These are phyloP conservation scores for Beta vulgaris DNA, from an alignment of 148 eudicot species.

Conservation along the genomic window DNA sequence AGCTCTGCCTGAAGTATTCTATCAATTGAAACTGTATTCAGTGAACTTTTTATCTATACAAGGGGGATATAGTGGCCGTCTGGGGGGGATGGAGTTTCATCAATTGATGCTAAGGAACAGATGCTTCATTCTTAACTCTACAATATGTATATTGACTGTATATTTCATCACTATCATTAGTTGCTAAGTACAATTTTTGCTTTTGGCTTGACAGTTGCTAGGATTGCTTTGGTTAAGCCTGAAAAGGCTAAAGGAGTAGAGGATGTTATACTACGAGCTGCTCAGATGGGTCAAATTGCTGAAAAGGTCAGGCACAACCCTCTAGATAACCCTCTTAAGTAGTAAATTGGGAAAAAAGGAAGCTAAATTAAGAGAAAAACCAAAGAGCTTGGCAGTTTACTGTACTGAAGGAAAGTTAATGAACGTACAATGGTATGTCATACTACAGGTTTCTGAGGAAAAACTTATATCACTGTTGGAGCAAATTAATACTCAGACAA, in stretches of 20 bases:
- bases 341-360: neutral
- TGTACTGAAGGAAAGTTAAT: neutral
- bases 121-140: neutral
- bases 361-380: neutral
- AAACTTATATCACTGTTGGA: slow-evolving; percentile 84
- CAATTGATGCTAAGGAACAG: neutral
- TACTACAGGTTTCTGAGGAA: slow-evolving; percentile 84
- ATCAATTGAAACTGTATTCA: neutral
- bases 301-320: slow-evolving; percentile 58
- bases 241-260: slow-evolving; percentile 98
- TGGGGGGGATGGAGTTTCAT: neutral
- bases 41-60: neutral
- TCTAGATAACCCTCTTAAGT: neutral
- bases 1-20: neutral
- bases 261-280: slow-evolving; percentile 88
- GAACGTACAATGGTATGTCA: slow-evolving; percentile 1
- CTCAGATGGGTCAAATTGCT: slow-evolving; percentile 87
- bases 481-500: slow-evolving; percentile 90
- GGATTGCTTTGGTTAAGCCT: slow-evolving; percentile 97
- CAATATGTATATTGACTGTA: neutral
- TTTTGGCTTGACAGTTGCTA: slow-evolving; percentile 62
- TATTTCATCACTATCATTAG: neutral
- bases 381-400: neutral
- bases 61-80: neutral
- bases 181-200: neutral